Evolutionary conservation across 805 yeast genomes (phyloP).

Genomic region (Danielozyma ontarioensis): DNA sequence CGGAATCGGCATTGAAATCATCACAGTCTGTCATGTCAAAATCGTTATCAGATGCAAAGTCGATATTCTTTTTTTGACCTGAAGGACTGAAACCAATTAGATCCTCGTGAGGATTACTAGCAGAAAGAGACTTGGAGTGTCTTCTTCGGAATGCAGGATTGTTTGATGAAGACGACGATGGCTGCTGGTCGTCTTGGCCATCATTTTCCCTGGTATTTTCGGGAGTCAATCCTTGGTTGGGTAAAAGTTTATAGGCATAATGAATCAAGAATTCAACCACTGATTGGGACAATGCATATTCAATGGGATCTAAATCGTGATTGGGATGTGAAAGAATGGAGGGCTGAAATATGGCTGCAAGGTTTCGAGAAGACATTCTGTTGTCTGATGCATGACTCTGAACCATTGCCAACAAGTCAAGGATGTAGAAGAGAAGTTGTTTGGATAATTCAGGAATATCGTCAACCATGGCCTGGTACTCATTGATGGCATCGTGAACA

Average conservation of each 20-base stretch:
- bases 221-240: constrained; percentile 30
- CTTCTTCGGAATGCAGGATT: constrained; percentile 14
- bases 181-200: neutral
- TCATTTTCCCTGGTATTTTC: neutral
- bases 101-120: constrained; percentile 29
- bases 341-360: constrained; percentile 96
- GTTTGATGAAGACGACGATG: neutral
- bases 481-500: constrained; percentile 61
- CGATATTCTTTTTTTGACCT: constrained; percentile 37
- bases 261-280: constrained; percentile 88
- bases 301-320: constrained; percentile 90
- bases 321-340: constrained; percentile 88
- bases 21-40: constrained; percentile 27
- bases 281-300: constrained; percentile 78
- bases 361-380: constrained; percentile 86
- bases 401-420: constrained; percentile 83
- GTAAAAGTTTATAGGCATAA: constrained; percentile 73
- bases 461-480: constrained; percentile 64
- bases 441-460: constrained; percentile 71
- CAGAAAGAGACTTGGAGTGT: constrained; percentile 31
- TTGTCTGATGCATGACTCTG: constrained; percentile 72
- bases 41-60: constrained; percentile 39
- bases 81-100: constrained; percentile 30
- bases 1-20: constrained; percentile 1
- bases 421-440: constrained; percentile 77